These are phyloP conservation scores for Coniophora puteana DNA, from an alignment of 1,284 basidiomycete genomes.

Conservation along the genomic window DNA sequence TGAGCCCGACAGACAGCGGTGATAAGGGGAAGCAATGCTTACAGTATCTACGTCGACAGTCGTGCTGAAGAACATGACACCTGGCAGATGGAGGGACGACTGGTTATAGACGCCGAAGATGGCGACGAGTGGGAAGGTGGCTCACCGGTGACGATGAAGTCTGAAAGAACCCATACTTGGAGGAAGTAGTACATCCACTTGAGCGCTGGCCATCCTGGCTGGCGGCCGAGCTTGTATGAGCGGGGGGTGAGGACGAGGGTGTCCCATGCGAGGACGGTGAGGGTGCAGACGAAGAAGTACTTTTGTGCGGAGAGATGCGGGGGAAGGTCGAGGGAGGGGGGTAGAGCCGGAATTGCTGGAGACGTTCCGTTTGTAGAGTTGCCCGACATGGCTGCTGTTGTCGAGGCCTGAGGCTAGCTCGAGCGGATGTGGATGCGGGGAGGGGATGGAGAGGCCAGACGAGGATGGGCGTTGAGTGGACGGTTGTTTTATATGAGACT, in stretches of 20 bases:
- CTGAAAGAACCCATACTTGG: conserved; percentile 68
- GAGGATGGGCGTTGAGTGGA: conserved; percentile 3
- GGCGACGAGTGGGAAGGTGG: conserved; percentile 6
- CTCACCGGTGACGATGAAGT: conserved; percentile 72
- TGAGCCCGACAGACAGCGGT: conserved; percentile 9
- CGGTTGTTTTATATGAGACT: not conserved
- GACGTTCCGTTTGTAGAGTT: conserved; percentile 19
- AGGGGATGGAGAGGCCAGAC: not conserved
- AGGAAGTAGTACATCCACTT: conserved; percentile 74
- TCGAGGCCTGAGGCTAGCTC: conserved; percentile 2
- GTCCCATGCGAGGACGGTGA: conserved; percentile 84
- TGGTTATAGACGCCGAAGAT: conserved; percentile 2
- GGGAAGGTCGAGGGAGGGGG: conserved; percentile 60
- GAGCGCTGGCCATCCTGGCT: conserved; percentile 70
- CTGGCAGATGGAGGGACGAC: conserved; percentile 30
- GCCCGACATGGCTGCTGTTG: conserved; percentile 2
- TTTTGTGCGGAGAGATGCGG: conserved; percentile 79
- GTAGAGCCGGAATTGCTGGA: conserved; percentile 34
- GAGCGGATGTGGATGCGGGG: conserved; percentile 12
- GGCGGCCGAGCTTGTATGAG: conserved; percentile 65
- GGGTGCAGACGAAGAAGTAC: conserved; percentile 81
- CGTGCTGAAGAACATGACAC: conserved; percentile 79
- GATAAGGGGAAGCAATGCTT: conserved; percentile 17
- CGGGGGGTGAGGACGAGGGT: conserved; percentile 76
- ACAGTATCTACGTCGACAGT: conserved; percentile 50